A percentile compares a stretch with the other conserved stretches of the same genome.
These are phyloP conservation scores for Haplosporangium sp. DNA, from an alignment of 371 early-diverging fungal genomes.

Conservation along the genomic window DNA sequence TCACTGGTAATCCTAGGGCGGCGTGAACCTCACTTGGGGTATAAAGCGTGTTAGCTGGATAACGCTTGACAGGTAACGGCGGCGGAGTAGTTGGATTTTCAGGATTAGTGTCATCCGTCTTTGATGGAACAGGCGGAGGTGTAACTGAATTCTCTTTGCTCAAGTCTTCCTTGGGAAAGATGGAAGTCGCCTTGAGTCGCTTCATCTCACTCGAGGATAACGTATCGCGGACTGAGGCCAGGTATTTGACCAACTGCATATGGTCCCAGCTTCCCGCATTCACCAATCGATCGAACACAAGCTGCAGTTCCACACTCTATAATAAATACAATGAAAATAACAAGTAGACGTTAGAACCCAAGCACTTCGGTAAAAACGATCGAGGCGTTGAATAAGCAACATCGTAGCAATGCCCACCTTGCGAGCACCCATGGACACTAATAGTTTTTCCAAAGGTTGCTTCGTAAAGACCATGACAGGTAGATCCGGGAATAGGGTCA, in stretches of 20 bases:
- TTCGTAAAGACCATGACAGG: constrained; percentile 73
- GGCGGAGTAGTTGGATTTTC: constrained; percentile 18
- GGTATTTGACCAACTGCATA: constrained; percentile 84
- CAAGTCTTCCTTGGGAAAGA: constrained; percentile 73
- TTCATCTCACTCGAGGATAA: constrained; percentile 70
- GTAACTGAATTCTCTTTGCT: constrained; percentile 20
- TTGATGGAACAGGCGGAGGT: constrained; percentile 36
- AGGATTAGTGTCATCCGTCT: constrained; percentile 20
- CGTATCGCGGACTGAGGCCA: constrained; percentile 75
- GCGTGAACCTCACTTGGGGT: constrained; percentile 73
- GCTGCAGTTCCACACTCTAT: constrained; percentile 86
- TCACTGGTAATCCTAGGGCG: constrained; percentile 72
- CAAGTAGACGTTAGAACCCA: background rate
- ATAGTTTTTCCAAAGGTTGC: constrained; percentile 66
- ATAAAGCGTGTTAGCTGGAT: constrained; percentile 78
- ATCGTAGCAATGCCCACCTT: constrained; percentile 57
- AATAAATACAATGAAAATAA: background rate
- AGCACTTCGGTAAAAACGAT: background rate
- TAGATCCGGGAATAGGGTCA: constrained; percentile 87
- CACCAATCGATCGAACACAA: constrained; percentile 86
- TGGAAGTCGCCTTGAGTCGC: constrained; percentile 71
- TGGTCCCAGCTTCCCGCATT: constrained; percentile 90
- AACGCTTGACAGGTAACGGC: constrained; percentile 58
- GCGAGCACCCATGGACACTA: constrained; percentile 83
- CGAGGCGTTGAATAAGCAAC: too few species aligned